These are phyloP conservation scores for Isatis lusitanica DNA, from an alignment of 441 rosid genomes.

Conservation along the genomic window DNA sequence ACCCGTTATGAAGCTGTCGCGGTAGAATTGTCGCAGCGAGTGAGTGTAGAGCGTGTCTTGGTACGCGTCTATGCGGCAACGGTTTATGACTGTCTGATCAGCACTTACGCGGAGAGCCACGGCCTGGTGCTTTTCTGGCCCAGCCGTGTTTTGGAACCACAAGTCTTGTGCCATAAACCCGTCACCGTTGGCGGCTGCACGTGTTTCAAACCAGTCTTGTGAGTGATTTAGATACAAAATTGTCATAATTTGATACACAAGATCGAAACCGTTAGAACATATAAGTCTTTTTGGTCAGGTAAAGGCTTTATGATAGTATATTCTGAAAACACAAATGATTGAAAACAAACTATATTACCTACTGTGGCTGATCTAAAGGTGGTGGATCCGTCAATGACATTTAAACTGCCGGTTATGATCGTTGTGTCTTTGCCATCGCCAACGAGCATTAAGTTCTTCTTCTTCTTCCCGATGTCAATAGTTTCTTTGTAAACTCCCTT, in stretches of 20 bases:
- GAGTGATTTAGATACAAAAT: neutral
- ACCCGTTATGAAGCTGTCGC: constrained; percentile 52
- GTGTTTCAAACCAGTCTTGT: neutral
- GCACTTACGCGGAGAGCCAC: constrained; percentile 73
- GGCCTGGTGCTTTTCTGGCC: constrained; percentile 69
- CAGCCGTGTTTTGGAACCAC: constrained; percentile 73
- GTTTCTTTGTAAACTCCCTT: constrained; percentile 61
- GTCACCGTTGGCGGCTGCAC: constrained; percentile 61
- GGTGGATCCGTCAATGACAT: constrained; percentile 51
- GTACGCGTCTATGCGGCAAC: constrained; percentile 62
- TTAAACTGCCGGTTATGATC: constrained; percentile 55
- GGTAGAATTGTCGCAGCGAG: constrained; percentile 65
- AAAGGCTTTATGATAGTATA: neutral
- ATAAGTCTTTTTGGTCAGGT: neutral
- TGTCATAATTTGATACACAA: neutral
- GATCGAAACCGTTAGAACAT: neutral
- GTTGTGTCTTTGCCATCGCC: constrained; percentile 58
- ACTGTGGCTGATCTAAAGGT: constrained; percentile 64
- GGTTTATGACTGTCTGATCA: constrained; percentile 63
- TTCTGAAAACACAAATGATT: neutral
- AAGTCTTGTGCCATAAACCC: constrained; percentile 83
- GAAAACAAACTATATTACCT: constrained; percentile 34
- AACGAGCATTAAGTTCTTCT: constrained; percentile 54
- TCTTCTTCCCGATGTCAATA: constrained; percentile 50
- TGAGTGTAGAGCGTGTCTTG: constrained; percentile 76